Evolutionary conservation across 257 asterid species (phyloP).

Genomic region (Ajuga chamaepitys): DNA sequence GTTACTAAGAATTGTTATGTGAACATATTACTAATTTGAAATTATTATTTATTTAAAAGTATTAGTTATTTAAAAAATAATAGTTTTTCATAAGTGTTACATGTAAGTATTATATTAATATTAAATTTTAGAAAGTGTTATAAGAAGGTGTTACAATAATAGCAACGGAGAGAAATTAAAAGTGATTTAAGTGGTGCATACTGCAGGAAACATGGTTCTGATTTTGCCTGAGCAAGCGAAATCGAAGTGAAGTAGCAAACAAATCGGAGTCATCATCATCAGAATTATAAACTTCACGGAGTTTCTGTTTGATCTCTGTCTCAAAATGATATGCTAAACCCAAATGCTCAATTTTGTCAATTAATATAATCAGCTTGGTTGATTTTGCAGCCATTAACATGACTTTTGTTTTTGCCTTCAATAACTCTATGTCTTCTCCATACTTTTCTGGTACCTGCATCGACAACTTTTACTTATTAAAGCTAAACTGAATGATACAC

Average conservation of each 20-base stretch:
- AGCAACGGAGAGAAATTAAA: no score
- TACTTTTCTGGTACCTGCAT: not conserved
- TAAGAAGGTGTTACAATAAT: no score
- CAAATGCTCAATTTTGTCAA: not conserved
- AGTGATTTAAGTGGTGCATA: no score
- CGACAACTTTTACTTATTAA: no score
- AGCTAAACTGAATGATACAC: no score
- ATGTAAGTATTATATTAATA: no score
- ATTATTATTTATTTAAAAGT: no score
- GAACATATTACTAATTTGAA: no score
- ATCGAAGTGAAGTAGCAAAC: not conserved
- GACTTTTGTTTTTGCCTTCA: not conserved
- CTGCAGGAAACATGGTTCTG: not conserved
- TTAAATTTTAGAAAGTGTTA: no score
- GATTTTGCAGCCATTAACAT: not conserved
- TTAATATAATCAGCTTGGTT: not conserved
- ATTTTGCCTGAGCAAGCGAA: not conserved
- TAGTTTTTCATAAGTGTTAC: no score
- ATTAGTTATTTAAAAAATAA: no score
- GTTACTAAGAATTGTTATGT: no score
- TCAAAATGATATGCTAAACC: not conserved
- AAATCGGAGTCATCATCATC: not conserved
- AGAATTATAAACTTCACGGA: not conserved
- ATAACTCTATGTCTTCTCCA: not conserved
- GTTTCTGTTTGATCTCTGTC: not conserved